Percentiles rank a stretch among this genome's conserved stretches.
Evolutionary conservation across 1,139 yeast species (phyloP).

Genomic region (Diutina mesorugosa): DNA sequence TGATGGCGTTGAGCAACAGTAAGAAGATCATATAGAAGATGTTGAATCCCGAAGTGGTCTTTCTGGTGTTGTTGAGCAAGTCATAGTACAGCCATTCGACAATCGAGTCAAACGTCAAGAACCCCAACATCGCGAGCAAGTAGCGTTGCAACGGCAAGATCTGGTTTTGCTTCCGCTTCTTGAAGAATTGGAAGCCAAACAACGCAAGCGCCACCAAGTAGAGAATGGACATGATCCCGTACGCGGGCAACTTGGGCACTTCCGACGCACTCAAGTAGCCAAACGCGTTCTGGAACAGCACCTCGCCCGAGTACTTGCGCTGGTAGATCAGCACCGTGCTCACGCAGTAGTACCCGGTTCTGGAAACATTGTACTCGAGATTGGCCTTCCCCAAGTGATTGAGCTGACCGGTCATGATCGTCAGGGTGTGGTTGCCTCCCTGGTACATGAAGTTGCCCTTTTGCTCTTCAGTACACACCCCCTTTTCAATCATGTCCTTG

Average conservation of each 20-base stretch:
- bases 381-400: conserved; percentile 47
- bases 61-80: conserved; percentile 50
- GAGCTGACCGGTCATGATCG: conserved; percentile 45
- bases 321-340: conserved; percentile 41
- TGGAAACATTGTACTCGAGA: conserved; percentile 47
- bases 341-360: conserved; percentile 88
- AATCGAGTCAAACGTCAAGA: conserved; percentile 74
- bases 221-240: conserved; percentile 73
- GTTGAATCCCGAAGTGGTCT: conserved; percentile 16
- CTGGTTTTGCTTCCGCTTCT: conserved; percentile 65
- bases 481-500: background rate
- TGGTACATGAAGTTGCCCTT: background rate
- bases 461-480: background rate
- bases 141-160: conserved; percentile 85
- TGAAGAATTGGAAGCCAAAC: conserved; percentile 78
- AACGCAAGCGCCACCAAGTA: conserved; percentile 72
- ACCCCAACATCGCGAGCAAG: conserved; percentile 71
- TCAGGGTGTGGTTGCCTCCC: conserved; percentile 6
- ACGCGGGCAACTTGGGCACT: conserved; percentile 81
- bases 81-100: conserved; percentile 90
- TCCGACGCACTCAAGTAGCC: conserved; percentile 86
- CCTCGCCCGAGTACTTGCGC: conserved; percentile 41
- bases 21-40: conserved; percentile 60
- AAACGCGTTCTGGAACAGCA: conserved; percentile 80
- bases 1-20: conserved; percentile 66